Evolutionary conservation across 306 rosid genomes (phyloP).

Genomic region (Medicago ruthenica): DNA sequence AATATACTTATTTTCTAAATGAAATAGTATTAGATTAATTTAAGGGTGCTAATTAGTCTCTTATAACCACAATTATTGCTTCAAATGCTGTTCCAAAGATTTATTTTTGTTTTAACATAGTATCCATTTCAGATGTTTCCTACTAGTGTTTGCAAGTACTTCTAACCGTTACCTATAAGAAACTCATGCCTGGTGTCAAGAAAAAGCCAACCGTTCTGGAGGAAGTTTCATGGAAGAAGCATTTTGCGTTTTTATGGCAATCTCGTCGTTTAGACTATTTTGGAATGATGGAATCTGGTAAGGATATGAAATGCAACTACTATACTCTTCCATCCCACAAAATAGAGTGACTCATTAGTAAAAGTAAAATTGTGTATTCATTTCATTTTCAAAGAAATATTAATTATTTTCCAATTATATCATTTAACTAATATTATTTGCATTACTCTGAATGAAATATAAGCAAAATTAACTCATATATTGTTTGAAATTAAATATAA

Average conservation of each 20-base stretch:
- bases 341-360: no score
- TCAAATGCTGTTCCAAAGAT: not conserved
- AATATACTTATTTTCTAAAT: not conserved
- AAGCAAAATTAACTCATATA: no score
- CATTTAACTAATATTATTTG: no score
- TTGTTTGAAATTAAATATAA: no score
- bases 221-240: slow-evolving; percentile 49
- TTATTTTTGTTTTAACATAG: not conserved
- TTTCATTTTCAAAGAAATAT: no score
- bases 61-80: not conserved
- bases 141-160: not conserved
- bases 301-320: no score
- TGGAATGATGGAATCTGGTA: not conserved
- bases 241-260: slow-evolving; percentile 19
- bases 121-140: not conserved
- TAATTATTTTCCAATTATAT: no score
- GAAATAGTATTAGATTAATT: not conserved
- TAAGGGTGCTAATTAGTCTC: not conserved
- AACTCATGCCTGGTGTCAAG: not conserved
- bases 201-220: slow-evolving; percentile 13
- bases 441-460: no score
- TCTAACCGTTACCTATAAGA: not conserved
- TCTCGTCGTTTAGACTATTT: not conserved
- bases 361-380: no score
- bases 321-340: no score